A percentile compares a stretch with the other conserved stretches of the same genome.
Evolutionary conservation across 192 early-diverging fungal genomes (phyloP).

Genomic region (Podila clonocystis): DNA sequence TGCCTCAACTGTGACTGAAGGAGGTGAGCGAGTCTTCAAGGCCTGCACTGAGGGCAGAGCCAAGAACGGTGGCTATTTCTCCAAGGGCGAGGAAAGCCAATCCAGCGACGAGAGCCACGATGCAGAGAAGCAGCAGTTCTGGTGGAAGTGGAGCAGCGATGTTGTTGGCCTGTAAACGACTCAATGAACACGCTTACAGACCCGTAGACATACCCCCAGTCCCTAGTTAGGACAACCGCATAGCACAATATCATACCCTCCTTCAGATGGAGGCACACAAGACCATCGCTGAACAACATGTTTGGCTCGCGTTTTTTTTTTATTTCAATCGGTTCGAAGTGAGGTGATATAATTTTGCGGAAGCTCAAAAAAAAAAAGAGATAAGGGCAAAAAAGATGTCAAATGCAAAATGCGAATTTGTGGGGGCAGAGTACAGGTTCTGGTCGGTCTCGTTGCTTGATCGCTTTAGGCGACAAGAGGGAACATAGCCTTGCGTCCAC

Average conservation of each 20-base stretch:
- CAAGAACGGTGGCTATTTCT: constrained; percentile 20
- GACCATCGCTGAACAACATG: no score
- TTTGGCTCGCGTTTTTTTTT: background rate
- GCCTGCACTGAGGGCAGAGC: constrained; percentile 15
- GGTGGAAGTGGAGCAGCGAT: constrained; percentile 51
- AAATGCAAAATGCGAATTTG: no score
- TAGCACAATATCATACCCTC: no score
- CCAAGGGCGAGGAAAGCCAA: constrained; percentile 8
- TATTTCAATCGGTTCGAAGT: background rate
- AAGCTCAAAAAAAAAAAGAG: background rate
- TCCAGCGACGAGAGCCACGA: constrained; percentile 52
- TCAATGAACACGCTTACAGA: background rate
- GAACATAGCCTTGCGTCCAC: constrained; percentile 82
- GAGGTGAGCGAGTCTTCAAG: constrained; percentile 29
- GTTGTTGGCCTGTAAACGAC: constrained; percentile 22
- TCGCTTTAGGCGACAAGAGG: constrained; percentile 68
- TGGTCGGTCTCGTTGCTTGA: background rate
- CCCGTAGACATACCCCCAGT: no score
- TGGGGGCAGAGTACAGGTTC: background rate
- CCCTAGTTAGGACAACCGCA: no score
- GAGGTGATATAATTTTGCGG: background rate
- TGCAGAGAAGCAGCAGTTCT: constrained; percentile 46
- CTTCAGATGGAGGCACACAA: no score
- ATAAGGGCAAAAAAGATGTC: no score
- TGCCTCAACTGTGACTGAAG: constrained; percentile 34